Conservation (phyloP, 1,139 yeast genomes). For the Kluyveromyces sp. region DNA sequence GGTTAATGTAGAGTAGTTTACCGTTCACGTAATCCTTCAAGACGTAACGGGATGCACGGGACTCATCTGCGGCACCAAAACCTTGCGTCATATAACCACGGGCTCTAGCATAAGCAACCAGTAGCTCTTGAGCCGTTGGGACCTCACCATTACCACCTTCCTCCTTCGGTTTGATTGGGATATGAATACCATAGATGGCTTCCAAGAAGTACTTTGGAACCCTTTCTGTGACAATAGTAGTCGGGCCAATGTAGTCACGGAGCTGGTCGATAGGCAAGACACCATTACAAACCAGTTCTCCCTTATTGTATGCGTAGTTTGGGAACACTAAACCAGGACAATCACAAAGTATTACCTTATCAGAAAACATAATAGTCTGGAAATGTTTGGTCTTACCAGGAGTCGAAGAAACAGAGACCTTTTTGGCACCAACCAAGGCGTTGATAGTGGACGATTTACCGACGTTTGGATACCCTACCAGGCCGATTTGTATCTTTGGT, state of each 20-base stretch:
- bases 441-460: constrained; percentile 96
- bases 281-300: constrained; percentile 96
- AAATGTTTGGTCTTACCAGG: constrained; percentile 99
- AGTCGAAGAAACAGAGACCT: constrained; percentile 94
- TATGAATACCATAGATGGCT: constrained; percentile 89
- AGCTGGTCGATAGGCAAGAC: constrained; percentile 96
- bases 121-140: constrained; percentile 83
- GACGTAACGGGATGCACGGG: constrained; percentile 88
- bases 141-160: constrained; percentile 80
- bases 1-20: constrained; percentile 73
- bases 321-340: constrained; percentile 99
- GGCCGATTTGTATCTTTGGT: constrained; percentile 72
- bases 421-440: constrained; percentile 91
- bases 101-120: constrained; percentile 91
- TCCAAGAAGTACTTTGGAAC: constrained; percentile 85
- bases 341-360: constrained; percentile 83
- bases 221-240: constrained; percentile 76
- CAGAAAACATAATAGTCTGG: constrained; percentile 86
- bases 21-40: constrained; percentile 94
- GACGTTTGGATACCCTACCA: constrained; percentile 95
- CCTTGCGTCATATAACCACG: constrained; percentile 98
- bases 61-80: constrained; percentile 93
- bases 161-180: constrained; percentile 61
- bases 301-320: constrained; percentile 92
- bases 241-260: constrained; percentile 90